These are phyloP conservation scores for Raphanus raphanistrum DNA, from an alignment of 345 rosid species.

Conservation along the genomic window DNA sequence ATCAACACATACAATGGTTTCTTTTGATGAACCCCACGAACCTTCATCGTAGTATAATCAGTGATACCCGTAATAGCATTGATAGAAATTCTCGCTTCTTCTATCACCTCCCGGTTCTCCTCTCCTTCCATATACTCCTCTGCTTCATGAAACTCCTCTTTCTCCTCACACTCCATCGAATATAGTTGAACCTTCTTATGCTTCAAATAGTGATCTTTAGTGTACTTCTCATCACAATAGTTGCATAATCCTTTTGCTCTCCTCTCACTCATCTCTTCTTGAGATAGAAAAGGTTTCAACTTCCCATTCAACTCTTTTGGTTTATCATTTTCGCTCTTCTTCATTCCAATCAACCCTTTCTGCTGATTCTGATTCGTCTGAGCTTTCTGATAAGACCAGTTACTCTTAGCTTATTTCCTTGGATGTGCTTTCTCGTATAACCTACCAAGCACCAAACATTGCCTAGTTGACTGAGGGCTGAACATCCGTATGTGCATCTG, in stretches of 20 bases:
- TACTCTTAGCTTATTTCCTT: neutral
- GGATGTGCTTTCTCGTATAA: neutral
- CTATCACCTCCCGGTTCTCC: no score
- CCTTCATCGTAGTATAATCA: neutral
- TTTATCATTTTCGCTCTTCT: no score
- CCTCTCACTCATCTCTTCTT: no score
- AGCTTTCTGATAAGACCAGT: neutral
- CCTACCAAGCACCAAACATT: neutral
- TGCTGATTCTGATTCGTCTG: no score
- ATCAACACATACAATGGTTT: no score
- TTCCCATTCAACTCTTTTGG: neutral
- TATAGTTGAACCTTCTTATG: neutral
- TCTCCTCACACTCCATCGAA: neutral
- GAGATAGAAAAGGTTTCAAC: neutral
- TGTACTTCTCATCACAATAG: neutral
- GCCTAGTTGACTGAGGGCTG: neutral
- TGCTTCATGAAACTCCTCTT: neutral
- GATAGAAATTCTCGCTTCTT: neutral
- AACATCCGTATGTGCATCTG: neutral
- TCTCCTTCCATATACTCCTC: neutral
- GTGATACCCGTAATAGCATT: neutral
- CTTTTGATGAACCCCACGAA: neutral
- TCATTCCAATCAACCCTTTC: no score
- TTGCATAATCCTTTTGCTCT: neutral
- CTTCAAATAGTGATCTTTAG: neutral